Evolutionary conservation across 306 rosid species (phyloP).

Genomic region (Cercis canadensis): DNA sequence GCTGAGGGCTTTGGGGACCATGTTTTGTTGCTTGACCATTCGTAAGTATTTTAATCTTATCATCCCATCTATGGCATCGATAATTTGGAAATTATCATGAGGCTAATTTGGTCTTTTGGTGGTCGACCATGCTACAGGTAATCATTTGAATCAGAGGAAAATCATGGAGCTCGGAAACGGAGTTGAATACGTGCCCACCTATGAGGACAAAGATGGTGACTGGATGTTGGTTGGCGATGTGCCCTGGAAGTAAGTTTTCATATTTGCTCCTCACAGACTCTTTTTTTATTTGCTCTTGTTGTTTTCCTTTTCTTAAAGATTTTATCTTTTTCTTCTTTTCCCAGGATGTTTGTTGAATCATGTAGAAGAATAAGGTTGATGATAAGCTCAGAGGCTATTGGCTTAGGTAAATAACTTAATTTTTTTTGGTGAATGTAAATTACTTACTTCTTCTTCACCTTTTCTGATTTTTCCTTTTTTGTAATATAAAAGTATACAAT

Average conservation of each 20-base stretch:
- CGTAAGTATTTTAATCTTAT: slow-evolving; percentile 39
- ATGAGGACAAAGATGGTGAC: slow-evolving; percentile 80
- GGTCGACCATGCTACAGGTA: slow-evolving; percentile 40
- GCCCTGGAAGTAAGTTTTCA: slow-evolving; percentile 74
- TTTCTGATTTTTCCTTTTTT: no score
- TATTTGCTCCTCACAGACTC: neutral
- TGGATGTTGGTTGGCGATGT: slow-evolving; percentile 92
- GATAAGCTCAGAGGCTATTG: slow-evolving; percentile 65
- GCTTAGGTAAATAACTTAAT: slow-evolving; percentile 46
- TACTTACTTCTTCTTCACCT: neutral
- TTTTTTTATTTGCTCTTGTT: no score
- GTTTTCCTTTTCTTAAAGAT: neutral
- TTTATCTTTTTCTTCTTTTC: neutral
- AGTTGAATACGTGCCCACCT: slow-evolving; percentile 66
- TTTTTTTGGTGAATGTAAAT: no score
- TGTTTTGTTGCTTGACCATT: slow-evolving; percentile 58
- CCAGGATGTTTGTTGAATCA: slow-evolving; percentile 78
- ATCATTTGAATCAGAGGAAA: slow-evolving; percentile 55
- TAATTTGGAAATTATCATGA: neutral
- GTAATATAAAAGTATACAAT: neutral
- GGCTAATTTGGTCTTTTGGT: slow-evolving; percentile 27
- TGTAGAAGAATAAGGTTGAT: slow-evolving; percentile 70
- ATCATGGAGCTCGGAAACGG: slow-evolving; percentile 55
- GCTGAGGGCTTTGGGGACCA: slow-evolving; percentile 48
- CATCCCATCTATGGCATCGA: neutral